Percentiles rank a stretch among this genome's conserved stretches.
phyloP scores from a whole-genome alignment of 805 yeast genomes.

The Nakazawaea wickerhamii region DNA sequence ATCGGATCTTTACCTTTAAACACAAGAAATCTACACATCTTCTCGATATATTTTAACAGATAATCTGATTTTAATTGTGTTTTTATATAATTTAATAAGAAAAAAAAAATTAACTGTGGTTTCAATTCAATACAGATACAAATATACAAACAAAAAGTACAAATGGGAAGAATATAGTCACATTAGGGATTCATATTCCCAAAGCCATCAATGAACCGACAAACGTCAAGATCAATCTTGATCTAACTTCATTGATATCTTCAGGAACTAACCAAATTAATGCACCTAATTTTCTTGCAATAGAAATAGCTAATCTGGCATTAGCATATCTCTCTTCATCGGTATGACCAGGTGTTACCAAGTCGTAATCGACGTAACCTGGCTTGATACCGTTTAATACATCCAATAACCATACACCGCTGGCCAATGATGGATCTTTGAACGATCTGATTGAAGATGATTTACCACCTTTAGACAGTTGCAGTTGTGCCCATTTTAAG shows the following conservation, averaged over 20 bases:
- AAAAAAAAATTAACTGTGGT: neutral
- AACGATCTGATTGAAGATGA: conserved; percentile 69
- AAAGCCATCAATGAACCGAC: conserved; percentile 92
- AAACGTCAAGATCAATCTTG: conserved; percentile 88
- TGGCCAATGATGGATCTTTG: conserved; percentile 71
- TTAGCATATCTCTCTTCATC: conserved; percentile 89
- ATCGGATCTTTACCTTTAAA: conserved; percentile 90
- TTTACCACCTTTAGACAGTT: conserved; percentile 83
- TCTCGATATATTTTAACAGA: neutral
- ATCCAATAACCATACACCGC: conserved; percentile 80
- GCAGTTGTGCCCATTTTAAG: conserved; percentile 88
- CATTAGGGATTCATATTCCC: conserved; percentile 11
- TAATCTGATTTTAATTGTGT: neutral
- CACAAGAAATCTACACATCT: conserved; percentile 89
- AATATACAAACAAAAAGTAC: conserved; percentile 6
- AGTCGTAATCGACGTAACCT: conserved; percentile 93
- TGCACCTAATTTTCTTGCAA: conserved; percentile 97
- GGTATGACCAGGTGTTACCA: conserved; percentile 73
- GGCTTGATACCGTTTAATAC: conserved; percentile 92
- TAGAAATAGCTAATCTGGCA: conserved; percentile 95
- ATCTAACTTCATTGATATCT: conserved; percentile 93
- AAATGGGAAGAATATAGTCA: neutral
- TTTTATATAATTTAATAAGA: too few relatives aligned
- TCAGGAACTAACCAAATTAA: conserved; percentile 99
- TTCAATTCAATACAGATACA: neutral